Base-by-base conservation (phyloP, 2,329 filamentous ascomycete species). In the Cyphellophora europaea region DNA sequence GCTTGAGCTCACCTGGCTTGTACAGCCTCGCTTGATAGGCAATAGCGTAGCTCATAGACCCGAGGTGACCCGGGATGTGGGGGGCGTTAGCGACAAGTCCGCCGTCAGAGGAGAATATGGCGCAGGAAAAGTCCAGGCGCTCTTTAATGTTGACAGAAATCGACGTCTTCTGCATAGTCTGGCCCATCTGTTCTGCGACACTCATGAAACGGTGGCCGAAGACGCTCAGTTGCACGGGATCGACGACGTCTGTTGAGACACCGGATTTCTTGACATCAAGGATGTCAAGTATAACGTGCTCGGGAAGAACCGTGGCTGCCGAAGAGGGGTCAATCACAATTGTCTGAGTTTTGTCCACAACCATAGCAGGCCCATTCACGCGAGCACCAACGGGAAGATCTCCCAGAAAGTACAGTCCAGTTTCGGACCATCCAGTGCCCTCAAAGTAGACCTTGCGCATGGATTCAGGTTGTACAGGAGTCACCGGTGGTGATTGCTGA, bases 171-270 rank as follows among this genome's bases (percentile, higher is more conserved):
- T 87, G 82, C 11, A 88, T 59, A 10, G 80, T 78, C 36, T 80
- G 66, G 1, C 83, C 82, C 83, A 89, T 88, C 52, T 88, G 82
- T 57, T 89, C 83, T 2, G 83, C 83, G 48, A 88, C 86, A 5
- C 79, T 78, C 82, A 88, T 89, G 58, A 89, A 89, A 5, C 83
- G 71, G 53, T 88, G 82, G 1, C 79, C 80, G 46, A 89, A 88
- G 38, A 89, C 82, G 50, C 76, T 81, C 2, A 89, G 68, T 61
- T 84, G 70, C 45, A 88, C 82, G 0, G 82, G 82, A 52, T 88
- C 80, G 1, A 84, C n/a, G n/a, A n/a, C n/a, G n/a, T n/a, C n/a
- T n/a, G n/a, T n/a, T n/a, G n/a, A n/a, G n/a, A n/a, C n/a, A n/a
- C n/a, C n/a, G n/a, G n/a, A n/a, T 85, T 25, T n/a, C n/a, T n/a